A percentile compares a stretch with the other conserved stretches of the same genome.
phyloP scores from a whole-genome alignment of 495 filamentous ascomycete species.

The Venustampulla echinocandica region DNA sequence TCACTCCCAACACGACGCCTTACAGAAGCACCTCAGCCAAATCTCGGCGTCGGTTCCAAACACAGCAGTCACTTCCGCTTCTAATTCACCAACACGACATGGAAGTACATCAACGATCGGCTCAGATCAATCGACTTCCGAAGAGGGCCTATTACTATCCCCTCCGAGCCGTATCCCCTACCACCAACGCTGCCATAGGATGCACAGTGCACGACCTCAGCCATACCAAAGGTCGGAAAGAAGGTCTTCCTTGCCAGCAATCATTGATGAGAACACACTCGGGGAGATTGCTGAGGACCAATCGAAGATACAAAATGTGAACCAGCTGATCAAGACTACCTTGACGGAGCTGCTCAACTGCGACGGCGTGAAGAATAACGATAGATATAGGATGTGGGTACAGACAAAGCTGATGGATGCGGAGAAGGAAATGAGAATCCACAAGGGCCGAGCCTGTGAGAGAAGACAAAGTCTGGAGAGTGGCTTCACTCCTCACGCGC shows the following conservation, averaged over 20 bases:
- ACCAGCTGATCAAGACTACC: slow-evolving; percentile 55
- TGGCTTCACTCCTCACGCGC: too few relatives aligned
- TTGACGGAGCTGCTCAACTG: slow-evolving; percentile 60
- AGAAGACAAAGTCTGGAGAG: slow-evolving; percentile 20
- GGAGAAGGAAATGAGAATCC: slow-evolving; percentile 45
- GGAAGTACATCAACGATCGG: slow-evolving; percentile 4
- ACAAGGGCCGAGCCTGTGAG: slow-evolving; percentile 19
- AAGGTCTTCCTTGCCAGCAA: slow-evolving; percentile 27
- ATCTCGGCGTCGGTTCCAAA: slow-evolving; percentile 26
- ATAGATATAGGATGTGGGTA: slow-evolving; percentile 52
- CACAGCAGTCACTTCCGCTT: slow-evolving; percentile 22
- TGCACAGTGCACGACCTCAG: background rate
- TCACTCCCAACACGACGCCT: slow-evolving; percentile 45
- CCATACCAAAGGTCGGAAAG: slow-evolving; percentile 1
- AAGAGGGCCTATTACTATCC: slow-evolving; percentile 15
- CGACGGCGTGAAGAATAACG: slow-evolving; percentile 44
- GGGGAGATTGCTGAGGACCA: slow-evolving; percentile 42
- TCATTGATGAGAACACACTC: slow-evolving; percentile 27
- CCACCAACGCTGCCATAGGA: slow-evolving; percentile 14
- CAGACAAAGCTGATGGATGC: slow-evolving; percentile 55
- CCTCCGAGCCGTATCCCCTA: background rate
- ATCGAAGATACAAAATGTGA: slow-evolving; percentile 47
- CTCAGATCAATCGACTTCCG: slow-evolving; percentile 16
- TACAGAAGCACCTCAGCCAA: slow-evolving; percentile 40
- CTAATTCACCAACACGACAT: slow-evolving; percentile 28